Base-by-base conservation (phyloP, 129 eudicot genomes). In the Flaveria ramosissima region DNA sequence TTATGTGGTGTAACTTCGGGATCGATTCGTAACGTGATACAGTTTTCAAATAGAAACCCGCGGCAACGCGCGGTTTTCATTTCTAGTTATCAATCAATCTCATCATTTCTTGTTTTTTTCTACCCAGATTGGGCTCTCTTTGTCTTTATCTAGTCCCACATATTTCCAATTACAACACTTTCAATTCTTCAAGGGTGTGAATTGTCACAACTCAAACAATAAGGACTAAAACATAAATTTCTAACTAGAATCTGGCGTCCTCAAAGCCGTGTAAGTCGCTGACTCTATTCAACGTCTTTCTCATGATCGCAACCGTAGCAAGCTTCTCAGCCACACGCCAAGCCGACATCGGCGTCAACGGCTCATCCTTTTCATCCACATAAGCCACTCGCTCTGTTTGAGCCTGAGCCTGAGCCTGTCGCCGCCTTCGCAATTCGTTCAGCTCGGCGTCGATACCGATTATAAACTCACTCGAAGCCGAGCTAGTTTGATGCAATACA, bases 251-350 rank as follows among this genome's bases (percentile, higher is more conserved):
- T 72, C 99, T 90, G 27, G 99, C 99, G 69, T 89, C 86, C 77
- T 95, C 99, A 42, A 95, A 95, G 79, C 99, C 99, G 86, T 95
- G 99, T 65, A 95, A 85, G 83, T 95, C 99, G 84, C 99, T 89
- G 70, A 89, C 97, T 79, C 89, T 81, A 39, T 91, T 93, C 78
- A 89, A 60, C 19, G 97, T 84, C 91, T 93, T 90, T 45, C 93
- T 87, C 97, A 91, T 91, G 1, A 93, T 87, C 3, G 98, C 98
- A 2, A 93, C 93, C 78, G 89, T 93, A 75, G 98, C 98, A 39
- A 93, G 87, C 72, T 89, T 86, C 80, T 92, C 97, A 60, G 97
- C 97, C 72, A 94, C 96, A 48, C 90, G 83, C 99, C 97, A 95
- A 86, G 97, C 99, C 87, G 99, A 95, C 21, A 92, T 89, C 30